A percentile compares a stretch with the other conserved stretches of the same genome.
Evolutionary conservation across 2,329 filamentous ascomycete genomes (phyloP).

Genomic region (Ascochyta rabiei): DNA sequence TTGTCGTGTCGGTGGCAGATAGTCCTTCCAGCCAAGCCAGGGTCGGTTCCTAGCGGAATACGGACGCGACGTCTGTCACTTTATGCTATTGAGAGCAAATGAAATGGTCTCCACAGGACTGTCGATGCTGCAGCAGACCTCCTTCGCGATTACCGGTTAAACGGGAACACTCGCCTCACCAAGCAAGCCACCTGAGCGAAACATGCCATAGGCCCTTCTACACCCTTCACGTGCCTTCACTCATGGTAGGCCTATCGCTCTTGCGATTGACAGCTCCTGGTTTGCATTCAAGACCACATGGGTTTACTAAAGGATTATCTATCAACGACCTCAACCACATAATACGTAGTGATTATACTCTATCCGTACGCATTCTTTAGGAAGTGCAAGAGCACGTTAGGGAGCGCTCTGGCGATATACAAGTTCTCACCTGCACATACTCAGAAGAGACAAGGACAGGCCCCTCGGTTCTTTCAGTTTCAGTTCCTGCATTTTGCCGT

Average conservation of each 20-base stretch:
- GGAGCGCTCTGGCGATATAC: neutral
- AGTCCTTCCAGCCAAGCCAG: neutral
- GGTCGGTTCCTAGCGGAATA: neutral
- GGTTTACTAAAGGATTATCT: neutral
- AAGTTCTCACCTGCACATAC: neutral
- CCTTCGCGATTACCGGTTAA: constrained; percentile 4
- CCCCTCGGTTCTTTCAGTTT: neutral
- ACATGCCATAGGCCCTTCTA: neutral
- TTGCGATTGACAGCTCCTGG: neutral
- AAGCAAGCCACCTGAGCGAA: neutral
- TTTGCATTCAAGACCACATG: neutral
- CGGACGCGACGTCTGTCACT: neutral
- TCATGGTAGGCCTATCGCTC: neutral
- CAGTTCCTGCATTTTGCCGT: neutral
- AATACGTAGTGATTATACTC: neutral
- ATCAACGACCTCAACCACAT: neutral
- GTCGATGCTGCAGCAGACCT: neutral
- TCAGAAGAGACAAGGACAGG: neutral
- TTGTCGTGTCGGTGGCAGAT: too few species aligned
- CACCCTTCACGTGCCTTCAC: neutral
- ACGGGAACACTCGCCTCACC: constrained; percentile 2
- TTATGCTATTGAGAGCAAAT: neutral
- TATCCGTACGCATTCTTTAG: neutral
- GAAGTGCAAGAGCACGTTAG: neutral
- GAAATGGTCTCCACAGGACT: neutral